These are phyloP conservation scores for Infundibulicybe gibba DNA, from an alignment of 768 basidiomycete genomes.

Conservation along the genomic window DNA sequence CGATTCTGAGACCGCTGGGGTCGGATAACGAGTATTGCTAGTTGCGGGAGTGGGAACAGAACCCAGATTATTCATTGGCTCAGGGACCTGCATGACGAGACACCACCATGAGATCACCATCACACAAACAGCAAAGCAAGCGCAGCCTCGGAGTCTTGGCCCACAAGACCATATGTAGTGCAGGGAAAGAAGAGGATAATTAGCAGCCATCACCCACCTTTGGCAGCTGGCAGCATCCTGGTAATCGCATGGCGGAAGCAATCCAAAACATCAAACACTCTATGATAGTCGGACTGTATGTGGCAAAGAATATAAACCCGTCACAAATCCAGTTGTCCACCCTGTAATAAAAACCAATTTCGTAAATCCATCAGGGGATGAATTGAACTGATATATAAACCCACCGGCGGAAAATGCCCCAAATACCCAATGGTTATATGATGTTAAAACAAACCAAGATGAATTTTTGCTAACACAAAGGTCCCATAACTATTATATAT, in stretches of 20 bases:
- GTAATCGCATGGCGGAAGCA: constrained; percentile 43
- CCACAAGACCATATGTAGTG: constrained; percentile 26
- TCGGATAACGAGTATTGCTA: constrained; percentile 16
- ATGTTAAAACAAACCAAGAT: constrained; percentile 56
- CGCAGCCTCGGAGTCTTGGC: constrained; percentile 18
- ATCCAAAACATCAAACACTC: constrained; percentile 55
- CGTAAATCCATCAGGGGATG: not conserved
- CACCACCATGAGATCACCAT: constrained; percentile 6
- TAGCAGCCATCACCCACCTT: constrained; percentile 32
- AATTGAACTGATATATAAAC: not conserved
- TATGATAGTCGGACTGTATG: constrained; percentile 41
- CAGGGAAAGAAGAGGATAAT: constrained; percentile 15
- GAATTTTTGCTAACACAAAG: constrained; percentile 42
- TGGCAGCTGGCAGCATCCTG: constrained; percentile 27
- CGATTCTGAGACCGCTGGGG: constrained; percentile 33
- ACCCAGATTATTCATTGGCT: constrained; percentile 28
- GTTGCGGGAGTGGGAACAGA: constrained; percentile 21
- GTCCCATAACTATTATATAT: constrained; percentile 47
- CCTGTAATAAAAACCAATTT: constrained; percentile 27
- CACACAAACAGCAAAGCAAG: constrained; percentile 14
- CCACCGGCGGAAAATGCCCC: constrained; percentile 57
- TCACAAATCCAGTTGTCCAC: constrained; percentile 50
- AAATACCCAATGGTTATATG: constrained; percentile 60
- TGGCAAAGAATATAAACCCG: constrained; percentile 39
- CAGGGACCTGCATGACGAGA: constrained; percentile 34